phyloP scores from a whole-genome alignment of 2,329 filamentous ascomycete species.

The Didymella exigua region DNA sequence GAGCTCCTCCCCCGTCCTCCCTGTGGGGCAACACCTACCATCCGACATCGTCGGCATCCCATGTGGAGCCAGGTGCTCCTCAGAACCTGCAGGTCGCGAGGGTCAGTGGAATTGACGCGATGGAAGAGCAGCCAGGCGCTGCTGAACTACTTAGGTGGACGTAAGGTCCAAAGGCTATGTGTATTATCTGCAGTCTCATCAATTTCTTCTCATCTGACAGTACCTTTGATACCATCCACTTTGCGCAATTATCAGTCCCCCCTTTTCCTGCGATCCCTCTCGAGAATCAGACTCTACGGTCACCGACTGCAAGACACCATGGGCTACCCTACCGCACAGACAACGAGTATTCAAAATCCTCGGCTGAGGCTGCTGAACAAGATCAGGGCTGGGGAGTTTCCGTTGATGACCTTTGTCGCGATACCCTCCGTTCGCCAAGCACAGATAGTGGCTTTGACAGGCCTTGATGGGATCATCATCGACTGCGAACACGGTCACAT shows the following conservation, averaged over 20 bases:
- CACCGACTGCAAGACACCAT: slow-evolving; percentile 1
- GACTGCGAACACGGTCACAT: slow-evolving; percentile 64
- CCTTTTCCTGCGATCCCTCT: background rate
- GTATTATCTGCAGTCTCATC: background rate
- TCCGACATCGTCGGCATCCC: slow-evolving; percentile 1
- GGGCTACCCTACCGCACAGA: slow-evolving; percentile 20
- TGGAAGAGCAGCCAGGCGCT: background rate
- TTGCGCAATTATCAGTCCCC: too few relatives aligned
- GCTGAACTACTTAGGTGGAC: background rate
- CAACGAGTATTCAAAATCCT: slow-evolving; percentile 44
- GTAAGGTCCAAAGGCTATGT: background rate
- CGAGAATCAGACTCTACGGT: background rate
- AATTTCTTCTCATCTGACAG: background rate
- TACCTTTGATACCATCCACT: background rate
- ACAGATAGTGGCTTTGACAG: slow-evolving; percentile 64
- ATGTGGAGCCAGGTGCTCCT: slow-evolving; percentile 9
- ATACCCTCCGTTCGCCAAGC: slow-evolving; percentile 56
- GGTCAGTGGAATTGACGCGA: background rate
- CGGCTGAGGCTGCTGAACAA: slow-evolving; percentile 54
- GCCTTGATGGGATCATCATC: slow-evolving; percentile 70
- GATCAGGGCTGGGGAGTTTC: slow-evolving; percentile 48
- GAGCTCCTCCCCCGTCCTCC: slow-evolving; percentile 14
- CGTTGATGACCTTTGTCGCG: slow-evolving; percentile 58
- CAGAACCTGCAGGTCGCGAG: slow-evolving; percentile 1
- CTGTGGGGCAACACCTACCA: slow-evolving; percentile 1